Conservation (phyloP, 176 grass and related monocot genomes). For the Avena sativa region DNA sequence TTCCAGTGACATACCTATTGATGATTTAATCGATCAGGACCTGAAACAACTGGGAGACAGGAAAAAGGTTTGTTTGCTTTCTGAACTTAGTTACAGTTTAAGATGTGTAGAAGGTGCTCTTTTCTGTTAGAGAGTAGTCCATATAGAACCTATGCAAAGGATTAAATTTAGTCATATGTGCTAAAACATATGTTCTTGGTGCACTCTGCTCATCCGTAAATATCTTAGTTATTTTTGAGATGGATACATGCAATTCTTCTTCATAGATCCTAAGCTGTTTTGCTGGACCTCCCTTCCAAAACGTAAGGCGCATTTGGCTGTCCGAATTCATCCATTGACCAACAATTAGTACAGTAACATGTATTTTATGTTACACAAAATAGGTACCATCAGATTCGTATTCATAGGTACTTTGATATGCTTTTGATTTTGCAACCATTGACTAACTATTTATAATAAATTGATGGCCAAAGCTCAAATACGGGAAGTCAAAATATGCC, state of each 20-base stretch:
- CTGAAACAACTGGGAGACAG: constrained; percentile 80
- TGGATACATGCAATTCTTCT: background rate
- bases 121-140: constrained; percentile 8
- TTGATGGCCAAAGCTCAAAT: background rate
- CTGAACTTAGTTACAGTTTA: constrained; percentile 15
- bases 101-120: background rate
- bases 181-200: background rate
- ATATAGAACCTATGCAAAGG: background rate
- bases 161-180: constrained; percentile 3
- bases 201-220: background rate
- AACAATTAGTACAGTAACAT: background rate
- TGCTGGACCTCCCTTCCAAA: constrained; percentile 16
- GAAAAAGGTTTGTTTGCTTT: constrained; percentile 73
- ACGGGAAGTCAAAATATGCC: background rate
- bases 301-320: background rate
- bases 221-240: background rate
- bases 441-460: background rate
- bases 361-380: background rate
- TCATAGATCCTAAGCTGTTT: background rate
- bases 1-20: constrained; percentile 55
- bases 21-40: constrained; percentile 91
- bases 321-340: background rate
- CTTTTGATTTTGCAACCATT: background rate
- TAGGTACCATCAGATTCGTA: background rate
- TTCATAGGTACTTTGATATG: background rate